Evolutionary conservation across 192 early-diverging fungal genomes (phyloP), one percentile per base, ranked within the genome.

Genomic region (Gamsiella multidivaricata): DNA sequence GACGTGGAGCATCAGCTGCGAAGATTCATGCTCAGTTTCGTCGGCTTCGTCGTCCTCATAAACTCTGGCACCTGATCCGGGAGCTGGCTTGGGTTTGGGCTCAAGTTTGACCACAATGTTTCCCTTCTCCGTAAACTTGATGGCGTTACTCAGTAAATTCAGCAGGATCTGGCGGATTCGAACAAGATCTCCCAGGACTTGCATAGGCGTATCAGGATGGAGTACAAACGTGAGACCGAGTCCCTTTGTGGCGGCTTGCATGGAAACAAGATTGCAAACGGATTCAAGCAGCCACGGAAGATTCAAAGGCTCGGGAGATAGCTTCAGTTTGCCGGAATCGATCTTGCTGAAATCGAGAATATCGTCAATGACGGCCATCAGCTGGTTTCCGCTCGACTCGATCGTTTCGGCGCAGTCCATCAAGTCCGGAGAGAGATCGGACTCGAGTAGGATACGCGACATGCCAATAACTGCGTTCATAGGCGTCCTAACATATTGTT

Each of bases 301-400:
- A 47, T 87, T 80, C 55, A 89, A 88, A n/a, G 90, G 85, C 37
- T 88, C 87, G 6, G 71, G 79, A 53, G 91, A 87, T 0, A 94
- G 68, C 42, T 81, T 87, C 65, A 95, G 82, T 28, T 90, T 89
- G 31, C 91, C 92, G 17, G 93, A 90, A 65, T 95, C 94, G 26
- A 94, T 88, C 85, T 92, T 93, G 43, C 90, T 91, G 54, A 92
- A 82, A 54, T 94, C 94, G 25, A 94, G 71, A 61, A 95, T 88
- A 70, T 92, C 89, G 76, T 95, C 89, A 56, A 95, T 88, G 28
- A 95, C 79, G 1, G 80, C 73, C 65, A 82, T 82, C 22, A 82
- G 33, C 23, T 78, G 73, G 51, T 82, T 76, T 0, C 80, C 80
- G 32, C 80, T 82, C 8, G 73, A 71, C 49, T 78, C 74, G n/a